Evolutionary conservation across 2,329 filamentous ascomycete species (phyloP), one percentile per base, ranked within the genome.

Genomic region (Fusarium sp.): DNA sequence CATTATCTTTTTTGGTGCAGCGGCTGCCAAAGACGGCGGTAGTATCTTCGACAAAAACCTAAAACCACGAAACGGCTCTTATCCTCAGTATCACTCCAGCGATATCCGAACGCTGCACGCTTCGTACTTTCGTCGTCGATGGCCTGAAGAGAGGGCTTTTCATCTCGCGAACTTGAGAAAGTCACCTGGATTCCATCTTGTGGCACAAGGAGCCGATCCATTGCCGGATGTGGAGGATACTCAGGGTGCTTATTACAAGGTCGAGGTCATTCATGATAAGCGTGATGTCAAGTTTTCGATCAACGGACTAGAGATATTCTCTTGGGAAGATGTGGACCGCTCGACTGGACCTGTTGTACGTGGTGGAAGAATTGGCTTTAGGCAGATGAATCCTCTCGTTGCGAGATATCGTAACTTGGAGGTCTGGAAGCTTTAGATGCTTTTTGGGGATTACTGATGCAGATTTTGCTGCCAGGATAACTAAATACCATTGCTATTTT

Each of bases 1-100:
- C 13, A 75, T 75, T 35, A 70, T 75, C 12, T 75, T 75, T 59
- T 73, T 75, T 13, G 73, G 73, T n/a, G 71, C 73, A 10, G 54
- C 59, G 4, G 59, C 73, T 1, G 60, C 67, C 15, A 40, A 44
- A 1, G 60, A 48, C 8, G 73, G 73, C 4, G 73, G 73, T 7
- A 75, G 73, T 35, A 75, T 75, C 30, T 75, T 75, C 44, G 71
- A 70, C 33, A 58, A 69, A 18, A 58, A 37, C 20, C 60, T 75
- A 7, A 58, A 62, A 0, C 71, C 73, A 1, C 69, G 73, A 27
- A 75, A 75, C 9, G 73, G 73, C 0, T 69, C 73, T 8, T 75
- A 75, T 50, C 60, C 73, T 3, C 73, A 75, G 12, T 75, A 75
- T 20, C 73, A 75, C 54, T 75, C 73, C 0, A 48, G 73, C 53